These are phyloP conservation scores for Saccharomycopsis hybrid DNA, from an alignment of 1,139 yeast species.

Conservation along the genomic window DNA sequence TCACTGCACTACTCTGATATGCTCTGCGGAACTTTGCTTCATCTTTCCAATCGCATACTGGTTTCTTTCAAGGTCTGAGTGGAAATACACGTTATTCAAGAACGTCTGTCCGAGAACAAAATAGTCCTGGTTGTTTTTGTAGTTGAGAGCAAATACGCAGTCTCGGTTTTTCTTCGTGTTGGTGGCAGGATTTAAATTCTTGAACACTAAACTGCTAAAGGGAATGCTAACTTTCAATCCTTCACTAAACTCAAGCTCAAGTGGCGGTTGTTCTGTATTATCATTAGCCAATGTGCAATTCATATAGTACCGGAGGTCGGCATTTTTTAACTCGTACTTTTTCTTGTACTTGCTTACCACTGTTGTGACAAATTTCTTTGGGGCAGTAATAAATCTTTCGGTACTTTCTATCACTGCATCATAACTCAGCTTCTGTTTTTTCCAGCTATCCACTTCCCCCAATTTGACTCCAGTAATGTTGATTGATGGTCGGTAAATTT, in stretches of 20 bases:
- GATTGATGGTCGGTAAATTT: constrained; percentile 11
- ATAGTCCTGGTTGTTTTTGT: constrained; percentile 16
- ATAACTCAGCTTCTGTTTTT: constrained; percentile 1
- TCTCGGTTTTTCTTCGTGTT: constrained; percentile 16
- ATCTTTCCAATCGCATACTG: constrained; percentile 10
- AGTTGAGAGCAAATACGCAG: constrained; percentile 19
- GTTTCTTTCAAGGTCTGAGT: constrained; percentile 14
- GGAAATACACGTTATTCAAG: constrained; percentile 18
- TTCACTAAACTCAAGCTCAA: constrained; percentile 6
- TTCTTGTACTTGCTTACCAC: constrained; percentile 11
- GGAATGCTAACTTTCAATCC: constrained; percentile 19
- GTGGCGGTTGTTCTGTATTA: constrained; percentile 1
- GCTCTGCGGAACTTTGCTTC: background rate
- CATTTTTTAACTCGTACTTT: constrained; percentile 9
- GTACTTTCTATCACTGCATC: constrained; percentile 19
- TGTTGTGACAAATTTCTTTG: background rate
- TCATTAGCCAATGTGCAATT: constrained; percentile 13
- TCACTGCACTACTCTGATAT: too few relatives aligned
- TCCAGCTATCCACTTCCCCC: too few relatives aligned
- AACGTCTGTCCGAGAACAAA: constrained; percentile 19
- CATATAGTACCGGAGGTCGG: constrained; percentile 11
- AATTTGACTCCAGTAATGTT: background rate
- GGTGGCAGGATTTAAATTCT: constrained; percentile 17
- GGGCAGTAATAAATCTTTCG: constrained; percentile 17
- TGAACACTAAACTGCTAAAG: constrained; percentile 17